Evolutionary conservation across 164 flowering plant species (phyloP).

Genomic region (Vitis rotundifolia): DNA sequence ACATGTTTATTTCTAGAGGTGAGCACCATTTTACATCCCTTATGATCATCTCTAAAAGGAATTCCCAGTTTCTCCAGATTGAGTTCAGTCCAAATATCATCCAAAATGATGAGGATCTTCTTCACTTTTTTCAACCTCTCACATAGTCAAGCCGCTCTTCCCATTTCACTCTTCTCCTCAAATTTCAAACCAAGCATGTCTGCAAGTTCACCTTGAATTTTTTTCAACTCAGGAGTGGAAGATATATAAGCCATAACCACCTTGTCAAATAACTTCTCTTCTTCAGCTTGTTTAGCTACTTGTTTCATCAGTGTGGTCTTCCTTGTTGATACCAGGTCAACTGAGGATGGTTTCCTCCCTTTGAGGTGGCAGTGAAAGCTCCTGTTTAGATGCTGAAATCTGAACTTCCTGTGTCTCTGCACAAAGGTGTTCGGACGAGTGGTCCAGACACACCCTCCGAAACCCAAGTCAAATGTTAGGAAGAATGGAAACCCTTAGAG

Average conservation of each 20-base stretch:
- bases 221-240: background rate
- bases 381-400: too few species aligned
- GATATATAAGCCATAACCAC: constrained; percentile 11
- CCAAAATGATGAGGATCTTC: background rate
- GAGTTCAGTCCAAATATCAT: background rate
- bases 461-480: too few species aligned
- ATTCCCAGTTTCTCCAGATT: constrained; percentile 2
- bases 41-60: background rate
- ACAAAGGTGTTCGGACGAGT: too few species aligned
- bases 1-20: background rate
- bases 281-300: constrained; percentile 8
- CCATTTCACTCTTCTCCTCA: background rate
- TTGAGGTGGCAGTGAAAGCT: too few species aligned
- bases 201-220: constrained; percentile 8
- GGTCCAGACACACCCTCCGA: too few species aligned
- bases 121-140: background rate
- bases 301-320: constrained; percentile 9
- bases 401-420: too few species aligned
- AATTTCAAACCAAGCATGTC: constrained; percentile 6
- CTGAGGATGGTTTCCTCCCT: too few species aligned
- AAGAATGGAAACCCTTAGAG: too few species aligned
- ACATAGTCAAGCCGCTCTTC: background rate
- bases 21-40: background rate
- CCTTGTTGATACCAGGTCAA: too few species aligned
- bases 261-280: constrained; percentile 3